Evolutionary conservation across 352 stramenopile genomes (phyloP).

Genomic region (Phytophthora palmivora): DNA sequence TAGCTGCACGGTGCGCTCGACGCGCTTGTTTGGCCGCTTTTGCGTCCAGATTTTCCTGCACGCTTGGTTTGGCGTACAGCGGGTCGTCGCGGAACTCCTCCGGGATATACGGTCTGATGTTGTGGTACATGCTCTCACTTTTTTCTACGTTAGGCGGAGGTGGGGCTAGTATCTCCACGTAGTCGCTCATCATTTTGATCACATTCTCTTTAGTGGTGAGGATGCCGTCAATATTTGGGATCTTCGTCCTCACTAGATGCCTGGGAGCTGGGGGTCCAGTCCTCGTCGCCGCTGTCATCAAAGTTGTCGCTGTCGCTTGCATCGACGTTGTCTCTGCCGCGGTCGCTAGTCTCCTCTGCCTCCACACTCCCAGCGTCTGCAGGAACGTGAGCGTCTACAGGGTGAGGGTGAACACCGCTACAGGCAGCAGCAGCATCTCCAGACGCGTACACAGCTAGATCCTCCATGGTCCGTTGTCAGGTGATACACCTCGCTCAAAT

Average conservation of each 20-base stretch:
- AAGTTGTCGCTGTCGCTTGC: not conserved
- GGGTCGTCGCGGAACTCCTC: constrained; percentile 15
- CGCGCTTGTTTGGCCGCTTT: constrained; percentile 13
- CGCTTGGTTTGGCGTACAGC: constrained; percentile 11
- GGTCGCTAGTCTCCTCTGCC: too few species aligned
- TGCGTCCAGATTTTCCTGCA: not conserved
- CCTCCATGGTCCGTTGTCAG: too few species aligned
- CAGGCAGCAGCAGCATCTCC: too few species aligned
- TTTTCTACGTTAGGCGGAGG: constrained; percentile 24
- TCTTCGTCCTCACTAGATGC: not conserved
- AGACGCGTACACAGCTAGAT: too few species aligned
- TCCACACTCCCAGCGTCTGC: too few species aligned
- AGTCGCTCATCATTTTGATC: not conserved
- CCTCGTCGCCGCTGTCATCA: constrained; percentile 1
- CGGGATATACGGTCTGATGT: constrained; percentile 19
- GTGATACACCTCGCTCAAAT: too few species aligned
- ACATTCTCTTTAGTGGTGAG: not conserved
- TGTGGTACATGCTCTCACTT: constrained; percentile 1
- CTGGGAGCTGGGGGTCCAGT: too few species aligned
- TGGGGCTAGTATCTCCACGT: not conserved
- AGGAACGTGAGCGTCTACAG: too few species aligned
- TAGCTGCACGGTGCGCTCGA: not conserved
- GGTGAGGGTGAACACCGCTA: too few species aligned
- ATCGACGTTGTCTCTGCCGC: too few species aligned
- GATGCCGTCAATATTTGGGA: constrained; percentile 6